Percentiles rank a stretch among this genome's conserved stretches.
These are phyloP conservation scores for Scheffersomyces lignosus DNA, from an alignment of 805 yeast species.

Conservation along the genomic window DNA sequence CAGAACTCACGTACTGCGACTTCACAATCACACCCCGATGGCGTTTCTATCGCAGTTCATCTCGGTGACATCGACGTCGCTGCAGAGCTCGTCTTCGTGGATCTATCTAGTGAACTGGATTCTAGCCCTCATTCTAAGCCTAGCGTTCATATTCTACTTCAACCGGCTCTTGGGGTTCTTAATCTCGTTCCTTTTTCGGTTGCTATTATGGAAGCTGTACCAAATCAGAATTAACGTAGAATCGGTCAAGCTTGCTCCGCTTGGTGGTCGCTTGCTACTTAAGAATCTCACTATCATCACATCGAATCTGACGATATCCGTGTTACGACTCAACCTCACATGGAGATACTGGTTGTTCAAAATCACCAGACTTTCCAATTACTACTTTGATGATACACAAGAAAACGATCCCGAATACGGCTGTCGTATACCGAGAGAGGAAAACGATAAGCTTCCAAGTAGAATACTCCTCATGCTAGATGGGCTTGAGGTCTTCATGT, in stretches of 20 bases:
- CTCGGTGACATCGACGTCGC: slow-evolving; percentile 22
- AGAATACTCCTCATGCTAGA: slow-evolving; percentile 59
- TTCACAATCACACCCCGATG: too few relatives aligned
- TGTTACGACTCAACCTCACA: slow-evolving; percentile 71
- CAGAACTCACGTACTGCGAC: too few relatives aligned
- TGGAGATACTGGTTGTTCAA: slow-evolving; percentile 88
- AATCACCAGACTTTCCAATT: slow-evolving; percentile 40
- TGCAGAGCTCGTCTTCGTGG: slow-evolving; percentile 40
- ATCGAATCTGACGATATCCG: slow-evolving; percentile 68
- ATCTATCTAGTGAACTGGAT: slow-evolving; percentile 86
- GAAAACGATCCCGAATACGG: slow-evolving; percentile 5
- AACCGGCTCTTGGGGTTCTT: slow-evolving; percentile 67
- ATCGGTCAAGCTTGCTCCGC: slow-evolving; percentile 69
- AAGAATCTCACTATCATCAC: slow-evolving; percentile 74
- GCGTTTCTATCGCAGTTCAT: slow-evolving; percentile 25
- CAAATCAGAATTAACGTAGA: slow-evolving; percentile 65
- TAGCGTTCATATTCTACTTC: slow-evolving; percentile 73
- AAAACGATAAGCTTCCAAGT: slow-evolving; percentile 52
- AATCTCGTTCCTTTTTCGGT: slow-evolving; percentile 50
- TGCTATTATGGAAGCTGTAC: slow-evolving; percentile 63
- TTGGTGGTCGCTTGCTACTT: slow-evolving; percentile 82
- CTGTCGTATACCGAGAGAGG: slow-evolving; percentile 17
- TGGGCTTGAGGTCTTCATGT: slow-evolving; percentile 82
- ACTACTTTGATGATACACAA: slow-evolving; percentile 20
- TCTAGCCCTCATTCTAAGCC: slow-evolving; percentile 57